Conservation (phyloP, 2,329 filamentous ascomycete genomes). For the Cladosporium sp. region DNA sequence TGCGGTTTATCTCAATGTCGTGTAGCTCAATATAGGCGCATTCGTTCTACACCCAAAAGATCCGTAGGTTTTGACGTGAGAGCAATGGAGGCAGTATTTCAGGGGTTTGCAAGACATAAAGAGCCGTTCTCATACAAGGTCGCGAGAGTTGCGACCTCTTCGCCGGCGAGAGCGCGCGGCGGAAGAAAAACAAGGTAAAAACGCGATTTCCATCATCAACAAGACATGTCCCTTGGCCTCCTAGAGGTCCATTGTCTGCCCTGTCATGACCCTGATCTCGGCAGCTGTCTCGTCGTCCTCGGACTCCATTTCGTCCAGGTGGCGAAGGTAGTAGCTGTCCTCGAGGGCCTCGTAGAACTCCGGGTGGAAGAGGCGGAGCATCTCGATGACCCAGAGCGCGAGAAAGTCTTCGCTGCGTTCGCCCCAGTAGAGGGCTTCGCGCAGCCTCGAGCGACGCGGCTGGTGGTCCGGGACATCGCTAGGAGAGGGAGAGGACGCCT, state of each 20-base stretch:
- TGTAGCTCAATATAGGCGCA: no score
- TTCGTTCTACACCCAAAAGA: no score
- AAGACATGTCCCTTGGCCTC: no score
- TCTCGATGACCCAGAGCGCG: background rate
- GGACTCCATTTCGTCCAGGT: background rate
- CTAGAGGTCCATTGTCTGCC: background rate
- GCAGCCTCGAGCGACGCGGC: background rate
- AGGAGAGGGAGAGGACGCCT: background rate
- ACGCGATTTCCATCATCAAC: no score
- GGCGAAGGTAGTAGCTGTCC: background rate
- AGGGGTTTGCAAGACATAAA: background rate
- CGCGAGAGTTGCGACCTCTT: background rate
- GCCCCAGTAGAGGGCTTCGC: background rate
- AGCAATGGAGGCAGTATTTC: no score
- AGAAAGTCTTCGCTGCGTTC: background rate
- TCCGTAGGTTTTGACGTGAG: no score
- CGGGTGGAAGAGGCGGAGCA: background rate
- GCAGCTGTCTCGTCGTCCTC: background rate
- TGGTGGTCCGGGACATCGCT: background rate
- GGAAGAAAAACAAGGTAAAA: no score
- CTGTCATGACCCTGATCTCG: background rate
- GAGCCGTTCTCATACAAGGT: background rate
- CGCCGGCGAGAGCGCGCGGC: background rate
- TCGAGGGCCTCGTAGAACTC: background rate
- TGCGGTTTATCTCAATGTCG: no score